These are phyloP conservation scores for Ascoidea tarda DNA, from an alignment of 805 yeast species.

Conservation along the genomic window DNA sequence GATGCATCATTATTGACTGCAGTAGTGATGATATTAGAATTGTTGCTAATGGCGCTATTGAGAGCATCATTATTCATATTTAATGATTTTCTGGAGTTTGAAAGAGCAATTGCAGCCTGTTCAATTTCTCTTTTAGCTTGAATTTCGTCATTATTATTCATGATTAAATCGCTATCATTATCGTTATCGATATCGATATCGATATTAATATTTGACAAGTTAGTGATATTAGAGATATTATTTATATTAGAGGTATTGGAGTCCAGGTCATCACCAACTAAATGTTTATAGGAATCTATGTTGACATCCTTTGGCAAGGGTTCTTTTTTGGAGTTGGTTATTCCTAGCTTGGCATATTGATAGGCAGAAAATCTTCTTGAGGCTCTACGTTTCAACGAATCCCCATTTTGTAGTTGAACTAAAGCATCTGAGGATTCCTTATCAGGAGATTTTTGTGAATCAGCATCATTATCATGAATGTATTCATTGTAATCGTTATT, in stretches of 20 bases:
- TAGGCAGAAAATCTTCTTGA: slow-evolving; percentile 90
- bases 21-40: background rate
- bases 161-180: background rate
- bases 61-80: slow-evolving; percentile 4
- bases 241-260: no score
- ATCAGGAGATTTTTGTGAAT: background rate
- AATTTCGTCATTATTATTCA: background rate
- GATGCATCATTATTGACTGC: background rate
- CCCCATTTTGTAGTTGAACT: slow-evolving; percentile 66
- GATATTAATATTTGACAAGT: no score
- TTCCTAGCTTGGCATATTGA: slow-evolving; percentile 58
- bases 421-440: slow-evolving; percentile 41
- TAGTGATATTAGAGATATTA: no score
- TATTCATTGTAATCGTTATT: background rate
- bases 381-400: slow-evolving; percentile 80
- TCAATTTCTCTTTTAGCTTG: background rate
- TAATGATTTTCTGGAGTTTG: background rate
- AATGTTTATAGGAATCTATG: background rate
- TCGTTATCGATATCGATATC: background rate
- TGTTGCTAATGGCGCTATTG: slow-evolving; percentile 6
- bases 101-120: background rate
- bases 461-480: background rate
- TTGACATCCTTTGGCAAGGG: slow-evolving; percentile 8
- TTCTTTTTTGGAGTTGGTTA: slow-evolving; percentile 22
- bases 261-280: background rate